Conservation (phyloP, 352 stramenopile genomes). For the Pythium coloratum region DNA sequence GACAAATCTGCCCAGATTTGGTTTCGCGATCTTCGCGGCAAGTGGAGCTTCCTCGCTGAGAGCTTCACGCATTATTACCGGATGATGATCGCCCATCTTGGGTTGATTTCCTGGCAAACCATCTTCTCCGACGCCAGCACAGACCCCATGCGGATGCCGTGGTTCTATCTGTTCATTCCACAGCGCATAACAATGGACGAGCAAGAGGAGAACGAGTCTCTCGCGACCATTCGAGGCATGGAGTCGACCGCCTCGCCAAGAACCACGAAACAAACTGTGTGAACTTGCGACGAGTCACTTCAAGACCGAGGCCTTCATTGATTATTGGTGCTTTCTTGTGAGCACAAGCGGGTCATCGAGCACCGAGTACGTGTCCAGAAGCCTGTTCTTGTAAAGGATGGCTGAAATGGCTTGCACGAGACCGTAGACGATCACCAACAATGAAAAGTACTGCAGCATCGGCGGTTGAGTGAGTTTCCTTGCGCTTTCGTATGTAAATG, state of each 20-base stretch:
- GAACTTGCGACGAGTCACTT: background rate
- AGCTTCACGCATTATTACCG: conserved; percentile 80
- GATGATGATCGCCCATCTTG: conserved; percentile 77
- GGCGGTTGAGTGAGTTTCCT: background rate
- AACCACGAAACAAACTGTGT: background rate
- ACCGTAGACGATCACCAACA: conserved; percentile 26
- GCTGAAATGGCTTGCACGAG: conserved; percentile 14
- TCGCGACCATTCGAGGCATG: background rate
- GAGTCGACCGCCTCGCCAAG: background rate
- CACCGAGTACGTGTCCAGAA: conserved; percentile 26
- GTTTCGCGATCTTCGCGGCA: conserved; percentile 56
- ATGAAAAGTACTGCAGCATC: conserved; percentile 21
- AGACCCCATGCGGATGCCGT: conserved; percentile 67
- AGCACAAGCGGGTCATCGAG: conserved; percentile 21
- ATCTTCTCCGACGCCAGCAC: conserved; percentile 65
- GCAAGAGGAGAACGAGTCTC: conserved; percentile 14
- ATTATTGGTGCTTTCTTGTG: conserved; percentile 23
- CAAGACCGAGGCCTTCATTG: background rate
- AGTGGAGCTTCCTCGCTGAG: conserved; percentile 70
- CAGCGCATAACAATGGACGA: conserved; percentile 63
- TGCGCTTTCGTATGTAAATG: background rate
- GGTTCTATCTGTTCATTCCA: conserved; percentile 78
- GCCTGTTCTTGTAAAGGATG: conserved; percentile 24
- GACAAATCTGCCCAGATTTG: conserved; percentile 49
- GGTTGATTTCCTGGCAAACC: conserved; percentile 75